A percentile compares a stretch with the other conserved stretches of the same genome.
phyloP scores from a whole-genome alignment of 805 yeast species.

The Lachancea lanzarotensis region DNA sequence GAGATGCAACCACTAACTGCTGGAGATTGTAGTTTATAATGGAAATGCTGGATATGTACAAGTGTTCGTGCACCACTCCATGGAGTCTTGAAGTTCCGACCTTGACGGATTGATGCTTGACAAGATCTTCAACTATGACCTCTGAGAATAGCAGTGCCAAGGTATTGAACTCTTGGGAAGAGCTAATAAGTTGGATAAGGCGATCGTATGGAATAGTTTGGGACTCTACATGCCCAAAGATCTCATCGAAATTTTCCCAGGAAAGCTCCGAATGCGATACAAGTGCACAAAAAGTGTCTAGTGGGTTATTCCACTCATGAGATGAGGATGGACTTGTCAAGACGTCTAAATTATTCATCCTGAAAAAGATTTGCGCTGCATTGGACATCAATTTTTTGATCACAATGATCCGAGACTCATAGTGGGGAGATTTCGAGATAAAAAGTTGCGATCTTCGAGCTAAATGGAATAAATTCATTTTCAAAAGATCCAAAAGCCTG shows the following conservation, averaged over 20 bases:
- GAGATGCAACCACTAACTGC: slow-evolving; percentile 1
- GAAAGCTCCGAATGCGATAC: background rate
- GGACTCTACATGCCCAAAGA: slow-evolving; percentile 10
- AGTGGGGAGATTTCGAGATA: slow-evolving; percentile 12
- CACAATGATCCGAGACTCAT: slow-evolving; percentile 14
- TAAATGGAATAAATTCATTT: slow-evolving; percentile 23
- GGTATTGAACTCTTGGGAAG: slow-evolving; percentile 20
- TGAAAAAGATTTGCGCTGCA: slow-evolving; percentile 27
- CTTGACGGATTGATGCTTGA: slow-evolving; percentile 26
- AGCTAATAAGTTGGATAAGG: slow-evolving; percentile 19
- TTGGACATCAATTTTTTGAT: slow-evolving; percentile 33
- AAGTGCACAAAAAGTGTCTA: slow-evolving; percentile 22
- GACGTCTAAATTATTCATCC: background rate
- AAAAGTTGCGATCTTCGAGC: slow-evolving; percentile 15
- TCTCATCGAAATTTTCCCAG: background rate
- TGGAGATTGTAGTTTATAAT: slow-evolving; percentile 24
- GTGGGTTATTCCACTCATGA: slow-evolving; percentile 30
- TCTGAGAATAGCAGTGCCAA: slow-evolving; percentile 25
- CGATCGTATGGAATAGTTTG: slow-evolving; percentile 19
- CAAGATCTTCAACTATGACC: slow-evolving; percentile 31
- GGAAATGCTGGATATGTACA: slow-evolving; percentile 30
- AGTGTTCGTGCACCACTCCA: slow-evolving; percentile 28
- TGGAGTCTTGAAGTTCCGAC: slow-evolving; percentile 25
- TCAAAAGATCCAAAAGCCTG: slow-evolving; percentile 22
- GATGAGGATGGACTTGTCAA: background rate